Base-by-base conservation (phyloP, 441 rosid genomes). In the Croton laevigatus region DNA sequence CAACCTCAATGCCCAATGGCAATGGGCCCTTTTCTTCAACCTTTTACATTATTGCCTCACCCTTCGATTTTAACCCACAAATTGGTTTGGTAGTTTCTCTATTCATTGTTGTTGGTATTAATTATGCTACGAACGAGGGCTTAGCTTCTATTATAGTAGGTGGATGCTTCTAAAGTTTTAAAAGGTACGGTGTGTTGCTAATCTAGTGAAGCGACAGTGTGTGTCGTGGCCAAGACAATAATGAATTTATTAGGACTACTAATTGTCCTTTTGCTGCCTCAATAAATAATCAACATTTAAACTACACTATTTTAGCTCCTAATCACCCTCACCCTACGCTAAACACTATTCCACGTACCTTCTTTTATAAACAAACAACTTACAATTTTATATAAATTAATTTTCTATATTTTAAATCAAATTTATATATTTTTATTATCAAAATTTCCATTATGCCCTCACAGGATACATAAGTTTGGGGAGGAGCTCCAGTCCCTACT, bases 221-320 rank as follows among this genome's bases (percentile, higher is more conserved):
- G 4, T 34, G 45, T 36, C 3, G 48, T 1, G 6, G 3, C 8
- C 19, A 37, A 38, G 23, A 19, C 48, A 37, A 23, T 10, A 61
- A n/a, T 61, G 19, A 13, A 9, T 17, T 38, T 17, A n/a, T 61
- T 61, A 38, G 32, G 27, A 27, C 14, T 38, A 19, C 32, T 38
- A 27, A 27, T 27, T 61, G 65, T 38, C 48, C 65, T n/a, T 61
- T 37, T 61, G 65, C 48, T 61, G 48, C 20, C 38, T 52, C 4
- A 40, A 62, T 62, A 62, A 62, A 62, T 19, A 7, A 40, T 40
- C 14, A n/a, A 0, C 16, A 37, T 19, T 23, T 19, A 19, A n/a
- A 61, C 38, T 8, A 38, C 46, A 9, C 23, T 2, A 17, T 12
- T 38, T 32, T 32, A 4, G 6, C 8, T 34, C 17, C 10, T 40